Evolutionary conservation across 2,329 filamentous ascomycete species (phyloP).

Genomic region (Tolypocladium ovalisporum): DNA sequence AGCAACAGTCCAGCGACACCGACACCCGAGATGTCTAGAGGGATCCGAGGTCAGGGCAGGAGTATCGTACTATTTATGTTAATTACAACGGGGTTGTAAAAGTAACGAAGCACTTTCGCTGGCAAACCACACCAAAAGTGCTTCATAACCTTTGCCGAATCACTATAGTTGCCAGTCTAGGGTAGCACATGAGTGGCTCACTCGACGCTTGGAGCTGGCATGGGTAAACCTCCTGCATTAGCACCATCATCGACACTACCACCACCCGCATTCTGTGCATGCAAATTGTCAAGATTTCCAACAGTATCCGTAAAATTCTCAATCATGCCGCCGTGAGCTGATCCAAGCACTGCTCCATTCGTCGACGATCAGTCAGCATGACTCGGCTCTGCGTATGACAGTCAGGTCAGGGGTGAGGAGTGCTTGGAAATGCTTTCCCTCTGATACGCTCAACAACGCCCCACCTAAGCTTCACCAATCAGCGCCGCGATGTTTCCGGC

Average conservation of each 20-base stretch:
- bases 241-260: background rate
- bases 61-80: too few relatives aligned
- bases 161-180: background rate
- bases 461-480: constrained; percentile 3
- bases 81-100: background rate
- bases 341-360: too few relatives aligned
- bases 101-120: background rate
- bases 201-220: background rate
- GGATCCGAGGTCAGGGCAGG: too few relatives aligned
- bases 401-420: background rate
- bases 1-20: too few relatives aligned
- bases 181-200: background rate
- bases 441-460: constrained; percentile 4
- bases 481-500: background rate
- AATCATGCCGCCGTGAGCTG: too few relatives aligned
- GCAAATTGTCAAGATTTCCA: background rate
- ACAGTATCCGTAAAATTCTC: too few relatives aligned
- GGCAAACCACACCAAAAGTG: background rate
- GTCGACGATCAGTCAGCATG: background rate
- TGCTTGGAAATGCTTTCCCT: constrained; percentile 7
- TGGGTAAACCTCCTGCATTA: too few relatives aligned
- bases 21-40: too few relatives aligned
- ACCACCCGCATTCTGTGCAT: background rate
- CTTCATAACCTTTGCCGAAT: background rate
- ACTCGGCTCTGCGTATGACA: background rate